Evolutionary conservation across 192 early-diverging fungal genomes (phyloP).

Genomic region (Jimgerdemannia lactiflua): DNA sequence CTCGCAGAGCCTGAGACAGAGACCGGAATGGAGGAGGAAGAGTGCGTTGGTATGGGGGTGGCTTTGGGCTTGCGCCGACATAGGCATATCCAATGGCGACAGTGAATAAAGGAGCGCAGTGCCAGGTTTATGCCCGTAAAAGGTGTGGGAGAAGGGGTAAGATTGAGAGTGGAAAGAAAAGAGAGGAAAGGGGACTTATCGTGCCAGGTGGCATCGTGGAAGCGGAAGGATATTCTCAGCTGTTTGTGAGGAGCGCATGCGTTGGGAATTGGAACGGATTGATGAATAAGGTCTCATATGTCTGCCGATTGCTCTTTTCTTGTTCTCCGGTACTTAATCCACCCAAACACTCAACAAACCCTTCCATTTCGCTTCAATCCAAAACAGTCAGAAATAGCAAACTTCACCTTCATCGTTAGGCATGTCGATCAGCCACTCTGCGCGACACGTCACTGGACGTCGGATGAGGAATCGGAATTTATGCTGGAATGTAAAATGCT

Average conservation of each 20-base stretch:
- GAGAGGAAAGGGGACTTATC: conserved; percentile 24
- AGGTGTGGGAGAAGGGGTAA: too few species aligned
- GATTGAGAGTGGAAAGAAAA: neutral
- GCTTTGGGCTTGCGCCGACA: neutral
- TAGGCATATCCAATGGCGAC: conserved; percentile 47
- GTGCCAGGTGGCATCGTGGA: conserved; percentile 52
- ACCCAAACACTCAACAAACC: too few species aligned
- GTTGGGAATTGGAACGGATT: too few species aligned
- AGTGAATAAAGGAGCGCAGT: conserved; percentile 50
- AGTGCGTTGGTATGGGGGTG: too few species aligned
- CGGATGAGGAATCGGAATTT: too few species aligned
- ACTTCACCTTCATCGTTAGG: conserved; percentile 56
- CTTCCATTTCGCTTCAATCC: too few species aligned
- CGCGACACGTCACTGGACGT: neutral
- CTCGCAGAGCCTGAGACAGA: too few species aligned
- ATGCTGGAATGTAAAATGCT: too few species aligned
- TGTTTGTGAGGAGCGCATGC: conserved; percentile 15
- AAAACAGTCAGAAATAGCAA: neutral
- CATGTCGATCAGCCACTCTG: conserved; percentile 57
- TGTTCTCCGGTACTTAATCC: too few species aligned
- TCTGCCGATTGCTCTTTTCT: too few species aligned
- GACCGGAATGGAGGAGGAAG: neutral
- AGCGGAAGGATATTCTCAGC: conserved; percentile 54
- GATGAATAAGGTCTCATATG: neutral
- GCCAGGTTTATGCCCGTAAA: conserved; percentile 35